These are phyloP conservation scores for Yamadazyma dendronema DNA, from an alignment of 1,139 yeast genomes.

Conservation along the genomic window DNA sequence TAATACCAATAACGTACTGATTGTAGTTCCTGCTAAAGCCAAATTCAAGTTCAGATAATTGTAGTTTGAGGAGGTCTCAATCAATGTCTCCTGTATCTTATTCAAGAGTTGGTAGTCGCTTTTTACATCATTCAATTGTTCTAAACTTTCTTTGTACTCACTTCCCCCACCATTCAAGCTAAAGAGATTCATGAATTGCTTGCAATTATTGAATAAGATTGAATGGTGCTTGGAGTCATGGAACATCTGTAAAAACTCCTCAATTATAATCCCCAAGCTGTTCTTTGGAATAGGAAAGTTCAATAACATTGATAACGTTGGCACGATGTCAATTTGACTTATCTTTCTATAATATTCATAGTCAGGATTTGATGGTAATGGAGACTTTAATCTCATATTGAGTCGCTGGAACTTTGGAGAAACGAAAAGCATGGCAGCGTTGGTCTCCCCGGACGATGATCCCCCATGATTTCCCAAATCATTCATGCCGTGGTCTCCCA, in stretches of 20 bases:
- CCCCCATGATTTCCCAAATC: constrained; percentile 96
- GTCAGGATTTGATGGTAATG: constrained; percentile 34
- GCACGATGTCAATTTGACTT: constrained; percentile 86
- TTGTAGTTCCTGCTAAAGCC: constrained; percentile 43
- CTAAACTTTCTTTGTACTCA: constrained; percentile 1
- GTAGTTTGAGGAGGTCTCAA: constrained; percentile 74
- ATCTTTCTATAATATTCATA: constrained; percentile 54
- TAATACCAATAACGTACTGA: constrained; percentile 26
- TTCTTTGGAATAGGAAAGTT: constrained; percentile 86
- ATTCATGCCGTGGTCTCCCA: constrained; percentile 98
- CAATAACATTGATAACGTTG: constrained; percentile 71
- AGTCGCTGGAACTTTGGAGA: constrained; percentile 54
- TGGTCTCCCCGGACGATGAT: constrained; percentile 86
- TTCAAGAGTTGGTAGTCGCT: constrained; percentile 40
- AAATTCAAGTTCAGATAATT: constrained; percentile 47
- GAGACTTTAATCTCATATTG: constrained; percentile 27
- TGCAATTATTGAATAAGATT: constrained; percentile 55
- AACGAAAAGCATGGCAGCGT: constrained; percentile 72
- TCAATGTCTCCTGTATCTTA: constrained; percentile 52
- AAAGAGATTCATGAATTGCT: constrained; percentile 50
- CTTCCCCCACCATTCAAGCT: constrained; percentile 10
- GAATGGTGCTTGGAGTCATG: constrained; percentile 30
- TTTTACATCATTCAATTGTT: constrained; percentile 14
- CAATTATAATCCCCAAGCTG: constrained; percentile 71
- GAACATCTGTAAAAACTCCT: constrained; percentile 57